Base-by-base conservation (phyloP, 208 protist species). In the Acanthamoeba pearcei region DNA sequence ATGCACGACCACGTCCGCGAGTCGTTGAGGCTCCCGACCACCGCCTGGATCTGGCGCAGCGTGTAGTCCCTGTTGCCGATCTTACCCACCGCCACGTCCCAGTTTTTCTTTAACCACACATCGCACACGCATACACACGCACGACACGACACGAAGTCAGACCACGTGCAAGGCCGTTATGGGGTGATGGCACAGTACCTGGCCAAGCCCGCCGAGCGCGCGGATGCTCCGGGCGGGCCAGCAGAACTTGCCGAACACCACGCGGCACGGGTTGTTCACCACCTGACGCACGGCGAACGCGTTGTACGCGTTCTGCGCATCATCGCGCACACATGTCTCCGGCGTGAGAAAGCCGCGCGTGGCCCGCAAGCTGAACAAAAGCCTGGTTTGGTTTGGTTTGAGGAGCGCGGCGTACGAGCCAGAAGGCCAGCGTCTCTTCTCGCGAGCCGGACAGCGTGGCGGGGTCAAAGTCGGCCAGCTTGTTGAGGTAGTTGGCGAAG, bases 201-300 rank as follows among this genome's bases (percentile, higher is more conserved):
- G 17, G 51, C 83, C 83, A 27, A 74, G 60, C 17, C 57, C 83
- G 49, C 83, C 83, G 29, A 91, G 57, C n/a, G 62, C 83, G 29
- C 83, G 83, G 32, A 91, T 70, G 83, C 83, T 91, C 9, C 83
- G 83, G 1, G 60, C 60, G n/a, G 83, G 83, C 83, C 83, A 91
- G 60, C 83, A 91, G n/a, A 91, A 91, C 29, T 32, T 15, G 55
- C 83, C 83, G 70, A 91, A 91, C 55, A 13, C 10, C 19, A 91
- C 83, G 22, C 60, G 51, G 35, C 83, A 91, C 32, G 83, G 83
- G 55, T 91, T 91, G 57, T 12, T 32, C 15, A 91, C 83, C 55
- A 91, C 57, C 35, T 74, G 51, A 74, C 38, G 29, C 17, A 91
- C 85, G 0, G 35, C 85, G 35, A 91, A 49, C 62, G 85, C 85